Evolutionary conservation across 345 rosid genomes (phyloP).

Genomic region (Lepidium africanum): DNA sequence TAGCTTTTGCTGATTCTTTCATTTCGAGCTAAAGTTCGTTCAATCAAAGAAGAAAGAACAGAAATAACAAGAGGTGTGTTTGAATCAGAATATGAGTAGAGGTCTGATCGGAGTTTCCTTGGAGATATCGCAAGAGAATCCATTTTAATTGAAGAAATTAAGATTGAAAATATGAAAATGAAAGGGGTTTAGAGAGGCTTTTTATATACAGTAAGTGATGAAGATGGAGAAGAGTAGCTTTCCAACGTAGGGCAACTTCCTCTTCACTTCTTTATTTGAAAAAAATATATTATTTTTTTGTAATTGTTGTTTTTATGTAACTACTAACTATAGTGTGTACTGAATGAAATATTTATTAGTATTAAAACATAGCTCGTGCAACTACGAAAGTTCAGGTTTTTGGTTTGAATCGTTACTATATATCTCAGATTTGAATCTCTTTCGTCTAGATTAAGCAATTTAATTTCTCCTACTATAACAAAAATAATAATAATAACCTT

Average conservation of each 20-base stretch:
- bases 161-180: background rate
- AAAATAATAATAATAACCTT: too few species aligned
- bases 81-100: slow-evolving; percentile 61
- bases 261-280: slow-evolving; percentile 3
- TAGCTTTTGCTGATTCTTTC: slow-evolving; percentile 45
- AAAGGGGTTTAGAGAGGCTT: background rate
- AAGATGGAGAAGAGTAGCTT: slow-evolving; percentile 12
- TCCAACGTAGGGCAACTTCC: slow-evolving; percentile 23
- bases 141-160: background rate
- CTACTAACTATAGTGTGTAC: slow-evolving; percentile 15
- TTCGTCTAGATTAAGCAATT: slow-evolving; percentile 13
- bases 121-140: slow-evolving; percentile 58
- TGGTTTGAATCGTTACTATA: background rate
- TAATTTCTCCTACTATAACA: background rate
- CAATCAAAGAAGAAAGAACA: slow-evolving; percentile 77
- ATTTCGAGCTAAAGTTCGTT: slow-evolving; percentile 66
- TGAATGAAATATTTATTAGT: slow-evolving; percentile 8
- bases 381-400: slow-evolving; percentile 26
- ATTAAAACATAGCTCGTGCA: slow-evolving; percentile 32
- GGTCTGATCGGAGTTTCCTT: slow-evolving; percentile 75
- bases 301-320: background rate
- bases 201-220: slow-evolving; percentile 8
- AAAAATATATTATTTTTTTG: background rate
- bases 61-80: slow-evolving; percentile 65
- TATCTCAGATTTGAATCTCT: slow-evolving; percentile 17